Evolutionary conservation across 2,329 filamentous ascomycete genomes (phyloP), one percentile per base, ranked within the genome.

Genomic region (Trichoderma afroharzianum): DNA sequence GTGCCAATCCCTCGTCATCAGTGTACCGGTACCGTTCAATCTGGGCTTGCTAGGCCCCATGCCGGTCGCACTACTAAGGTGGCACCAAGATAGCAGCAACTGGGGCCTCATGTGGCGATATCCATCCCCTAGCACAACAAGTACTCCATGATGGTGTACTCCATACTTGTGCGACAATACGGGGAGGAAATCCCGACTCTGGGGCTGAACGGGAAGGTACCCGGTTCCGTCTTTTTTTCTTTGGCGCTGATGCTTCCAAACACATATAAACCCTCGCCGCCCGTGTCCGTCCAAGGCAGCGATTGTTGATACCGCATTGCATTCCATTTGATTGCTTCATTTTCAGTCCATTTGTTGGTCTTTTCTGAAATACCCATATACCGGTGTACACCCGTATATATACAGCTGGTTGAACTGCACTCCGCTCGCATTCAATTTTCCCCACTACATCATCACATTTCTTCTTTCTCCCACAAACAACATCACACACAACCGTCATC

Each of bases 51-150:
- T n/a, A 0, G 39, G 39, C 47, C 21, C 63, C 63, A 57, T 57
- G 15, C 59, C 32, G 21, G 32, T 26, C 18, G 50, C 63, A 33
- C 63, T 67, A n/a, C n/a, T n/a, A n/a, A 59, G 47, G 18, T 53
- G 55, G 62, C 62, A 36, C 62, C 62, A 63, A 63, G 53, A 58
- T 58, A 32, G 26, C 63, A 67, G 30, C 28, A 33, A 57, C 64
- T 28, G 64, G 53, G 26, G 50, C 33, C 67, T 61, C 55, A n/a
- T 33, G 67, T 69, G 67, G 67, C 67, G 57, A 69, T 58, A 67
- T 50, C 50, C 63, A 57, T 36, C 50, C 63, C 63, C 63, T 55
- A 64, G 47, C 21, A 53, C 47, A 12, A 11, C 8, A 53, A 53
- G 47, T n/a, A 33, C 30, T 59, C 57, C 57, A 59, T 32, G 32